Conservation (phyloP, 805 yeast genomes). For the Ogataea paraovalis region DNA sequence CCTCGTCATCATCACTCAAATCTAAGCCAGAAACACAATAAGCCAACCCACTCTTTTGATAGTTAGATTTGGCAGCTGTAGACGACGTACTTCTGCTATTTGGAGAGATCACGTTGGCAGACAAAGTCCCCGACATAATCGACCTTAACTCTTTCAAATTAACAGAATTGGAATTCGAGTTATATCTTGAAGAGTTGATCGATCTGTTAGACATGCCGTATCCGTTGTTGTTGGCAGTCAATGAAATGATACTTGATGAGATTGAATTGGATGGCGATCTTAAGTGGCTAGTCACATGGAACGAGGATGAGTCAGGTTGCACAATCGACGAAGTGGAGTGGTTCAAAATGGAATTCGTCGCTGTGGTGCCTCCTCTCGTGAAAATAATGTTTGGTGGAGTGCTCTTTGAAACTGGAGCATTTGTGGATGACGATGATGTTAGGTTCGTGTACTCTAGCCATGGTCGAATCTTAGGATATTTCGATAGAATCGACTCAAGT, state of each 20-base stretch:
- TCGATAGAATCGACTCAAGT: constrained; percentile 3
- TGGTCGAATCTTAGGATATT: constrained; percentile 7
- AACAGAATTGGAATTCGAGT: constrained; percentile 23
- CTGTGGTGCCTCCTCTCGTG: constrained; percentile 15
- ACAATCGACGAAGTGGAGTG: constrained; percentile 14
- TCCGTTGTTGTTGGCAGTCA: neutral
- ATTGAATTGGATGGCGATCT: neutral
- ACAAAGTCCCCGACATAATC: constrained; percentile 18
- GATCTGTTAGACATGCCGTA: neutral
- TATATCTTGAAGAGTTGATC: constrained; percentile 1
- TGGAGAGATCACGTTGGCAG: constrained; percentile 2
- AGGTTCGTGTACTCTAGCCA: constrained; percentile 15
- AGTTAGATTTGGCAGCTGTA: neutral
- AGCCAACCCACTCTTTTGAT: constrained; percentile 18
- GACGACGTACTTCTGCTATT: constrained; percentile 7
- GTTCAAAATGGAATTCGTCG: constrained; percentile 20
- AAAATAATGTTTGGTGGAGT: constrained; percentile 15
- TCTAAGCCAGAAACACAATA: constrained; percentile 18
- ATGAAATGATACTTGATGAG: neutral
- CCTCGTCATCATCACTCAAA: constrained; percentile 16
- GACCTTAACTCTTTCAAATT: constrained; percentile 37
- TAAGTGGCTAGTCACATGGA: constrained; percentile 2
- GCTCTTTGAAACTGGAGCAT: constrained; percentile 7
- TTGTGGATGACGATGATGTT: constrained; percentile 5
- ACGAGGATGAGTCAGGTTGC: neutral